Evolutionary conservation across 2,329 filamentous ascomycete genomes (phyloP).

Genomic region (Coccinonectria pachysandricola): DNA sequence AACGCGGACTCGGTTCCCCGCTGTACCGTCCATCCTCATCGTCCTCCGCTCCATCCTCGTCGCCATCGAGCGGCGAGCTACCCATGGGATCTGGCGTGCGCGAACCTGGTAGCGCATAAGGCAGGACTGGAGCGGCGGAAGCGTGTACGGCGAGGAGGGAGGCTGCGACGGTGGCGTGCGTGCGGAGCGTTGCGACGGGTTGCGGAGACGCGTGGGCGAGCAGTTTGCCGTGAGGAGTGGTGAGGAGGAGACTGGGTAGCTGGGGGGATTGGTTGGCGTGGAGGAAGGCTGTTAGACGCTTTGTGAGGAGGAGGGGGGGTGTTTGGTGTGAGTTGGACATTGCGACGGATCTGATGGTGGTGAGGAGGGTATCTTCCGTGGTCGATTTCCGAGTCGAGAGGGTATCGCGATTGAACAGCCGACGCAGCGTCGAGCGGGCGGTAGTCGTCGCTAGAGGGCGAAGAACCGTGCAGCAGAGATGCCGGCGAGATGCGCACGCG

Average conservation of each 20-base stretch:
- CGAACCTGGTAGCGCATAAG: conserved; percentile 31
- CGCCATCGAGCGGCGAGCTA: conserved; percentile 15
- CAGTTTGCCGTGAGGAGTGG: conserved; percentile 50
- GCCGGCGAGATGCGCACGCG: too few relatives aligned
- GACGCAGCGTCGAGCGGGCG: too few relatives aligned
- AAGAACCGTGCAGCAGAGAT: too few relatives aligned
- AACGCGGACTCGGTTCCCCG: conserved; percentile 12
- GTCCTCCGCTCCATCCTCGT: conserved; percentile 15
- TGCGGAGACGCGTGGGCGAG: conserved; percentile 50
- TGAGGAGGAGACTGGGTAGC: conserved; percentile 49
- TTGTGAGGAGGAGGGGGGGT: conserved; percentile 53
- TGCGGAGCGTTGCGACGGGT: conserved; percentile 47
- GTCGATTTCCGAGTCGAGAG: conserved; percentile 1
- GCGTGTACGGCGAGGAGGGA: conserved; percentile 51
- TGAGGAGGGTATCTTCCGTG: conserved; percentile 2
- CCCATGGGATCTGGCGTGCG: conserved; percentile 18
- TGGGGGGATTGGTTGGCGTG: conserved; percentile 45
- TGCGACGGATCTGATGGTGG: conserved; percentile 1
- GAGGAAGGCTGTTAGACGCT: conserved; percentile 53
- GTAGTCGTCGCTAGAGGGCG: too few relatives aligned
- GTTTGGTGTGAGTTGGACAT: conserved; percentile 32
- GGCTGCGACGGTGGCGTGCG: conserved; percentile 53
- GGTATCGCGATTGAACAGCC: conserved; percentile 1
- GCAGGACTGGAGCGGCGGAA: conserved; percentile 30
- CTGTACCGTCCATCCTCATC: conserved; percentile 16